A percentile compares a stretch with the other conserved stretches of the same genome.
phyloP scores from a whole-genome alignment of 2,329 filamentous ascomycete species.

The Sporothrix dimorphospora region DNA sequence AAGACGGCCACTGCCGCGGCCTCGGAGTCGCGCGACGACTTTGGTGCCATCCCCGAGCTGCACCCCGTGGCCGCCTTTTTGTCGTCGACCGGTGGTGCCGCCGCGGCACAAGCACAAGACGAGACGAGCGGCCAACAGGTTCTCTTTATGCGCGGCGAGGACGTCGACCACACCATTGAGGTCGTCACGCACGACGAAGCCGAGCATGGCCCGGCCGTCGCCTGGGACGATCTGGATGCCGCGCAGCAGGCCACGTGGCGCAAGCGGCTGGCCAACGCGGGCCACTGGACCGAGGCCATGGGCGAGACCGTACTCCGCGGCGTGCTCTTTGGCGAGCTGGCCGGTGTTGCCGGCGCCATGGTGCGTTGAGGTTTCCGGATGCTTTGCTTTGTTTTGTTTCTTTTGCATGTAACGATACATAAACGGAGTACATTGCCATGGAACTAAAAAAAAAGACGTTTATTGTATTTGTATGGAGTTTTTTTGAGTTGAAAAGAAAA shows the following conservation, averaged over 20 bases:
- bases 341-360: conserved; percentile 60
- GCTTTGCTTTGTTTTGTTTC: background rate
- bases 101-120: background rate
- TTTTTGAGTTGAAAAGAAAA: background rate
- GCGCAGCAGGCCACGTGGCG: conserved; percentile 71
- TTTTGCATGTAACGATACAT: background rate
- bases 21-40: background rate
- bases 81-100: background rate
- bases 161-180: conserved; percentile 38
- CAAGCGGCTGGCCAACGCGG: conserved; percentile 66
- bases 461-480: conserved; percentile 10
- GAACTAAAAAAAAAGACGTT: conserved; percentile 1
- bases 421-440: conserved; percentile 1
- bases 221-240: conserved; percentile 71
- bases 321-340: conserved; percentile 75
- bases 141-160: conserved; percentile 32
- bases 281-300: conserved; percentile 78
- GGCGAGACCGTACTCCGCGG: conserved; percentile 77
- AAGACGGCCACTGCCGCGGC: background rate
- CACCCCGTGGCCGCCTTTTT: conserved; percentile 33
- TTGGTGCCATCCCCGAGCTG: conserved; percentile 28
- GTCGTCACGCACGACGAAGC: conserved; percentile 52
- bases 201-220: conserved; percentile 52
- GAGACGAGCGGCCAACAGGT: conserved; percentile 13
- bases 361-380: conserved; percentile 37